Evolutionary conservation across 1,284 basidiomycete genomes (phyloP), one percentile per base, ranked within the genome.

Genomic region (Trametes sp.): DNA sequence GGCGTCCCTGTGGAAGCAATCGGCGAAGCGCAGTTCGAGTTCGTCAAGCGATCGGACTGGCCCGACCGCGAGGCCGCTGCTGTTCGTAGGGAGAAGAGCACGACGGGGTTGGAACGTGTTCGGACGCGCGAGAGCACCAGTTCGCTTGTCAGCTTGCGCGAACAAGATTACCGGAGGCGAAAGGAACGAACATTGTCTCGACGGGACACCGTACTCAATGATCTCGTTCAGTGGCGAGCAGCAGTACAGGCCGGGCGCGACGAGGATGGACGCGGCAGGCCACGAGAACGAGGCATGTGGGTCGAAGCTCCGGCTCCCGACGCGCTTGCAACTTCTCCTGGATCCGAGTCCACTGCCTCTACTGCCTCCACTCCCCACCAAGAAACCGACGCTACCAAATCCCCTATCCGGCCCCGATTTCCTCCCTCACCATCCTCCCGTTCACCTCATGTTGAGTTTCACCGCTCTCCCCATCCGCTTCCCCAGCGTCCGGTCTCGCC

Each of bases 11-110:
- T 72, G 11, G 76, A 82, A 21, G 82, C 85, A 65, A 84, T 89
- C 56, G 83, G 85, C 54, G 82, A 89, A 66, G 82, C 89, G 16
- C 83, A 87, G 71, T 92, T 88, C 72, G 84, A 92, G 78, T 92
- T 93, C 70, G 89, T 93, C 52, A 92, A 91, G 70, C 85, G 91
- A 55, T 87, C 90, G 16, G 90, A 91, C 69, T 93, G 90, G 90
- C 88, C 89, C 2, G 90, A 90, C 73, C 85, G 88, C 45, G 90
- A 90, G 75, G 79, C 84, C 4, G 87, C 86, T 62, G 87, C 86
- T 28, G 78, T 86, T 52, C 81, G 89, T 61, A 80, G 89, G 65
- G 87, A 91, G 73, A 85, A 82, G 74, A 90, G 88, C 72, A 79
- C 82, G 44, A 84, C 85, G 24, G 80, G 81, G 6, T 74, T 89